These are phyloP conservation scores for Mycena venus DNA, from an alignment of 768 basidiomycete genomes.

Conservation along the genomic window DNA sequence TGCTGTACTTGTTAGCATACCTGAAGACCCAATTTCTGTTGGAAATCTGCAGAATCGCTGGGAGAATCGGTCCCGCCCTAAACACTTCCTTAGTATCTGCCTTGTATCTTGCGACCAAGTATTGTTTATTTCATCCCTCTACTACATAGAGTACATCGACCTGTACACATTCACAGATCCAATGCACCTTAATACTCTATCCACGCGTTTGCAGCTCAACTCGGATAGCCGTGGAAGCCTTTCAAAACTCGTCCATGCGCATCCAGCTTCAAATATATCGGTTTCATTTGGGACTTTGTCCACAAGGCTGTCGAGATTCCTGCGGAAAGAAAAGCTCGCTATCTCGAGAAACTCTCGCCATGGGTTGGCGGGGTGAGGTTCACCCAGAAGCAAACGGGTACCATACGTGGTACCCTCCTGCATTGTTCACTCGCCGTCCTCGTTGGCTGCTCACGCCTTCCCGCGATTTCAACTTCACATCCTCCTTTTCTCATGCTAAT, in stretches of 20 bases:
- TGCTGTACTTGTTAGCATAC: no score
- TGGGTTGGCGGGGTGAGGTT: conserved; percentile 10
- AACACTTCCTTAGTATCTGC: no score
- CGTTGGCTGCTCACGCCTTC: conserved; percentile 44
- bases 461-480: conserved; percentile 37
- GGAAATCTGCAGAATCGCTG: no score
- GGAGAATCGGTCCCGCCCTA: no score
- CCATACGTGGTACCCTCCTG: conserved; percentile 49
- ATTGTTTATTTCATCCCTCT: no score
- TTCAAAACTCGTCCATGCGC: conserved; percentile 45
- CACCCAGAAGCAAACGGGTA: conserved; percentile 37
- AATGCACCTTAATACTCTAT: conserved; percentile 13
- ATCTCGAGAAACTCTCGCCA: not conserved
- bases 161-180: no score
- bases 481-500: not conserved
- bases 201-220: conserved; percentile 32
- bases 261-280: conserved; percentile 48
- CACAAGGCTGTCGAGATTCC: conserved; percentile 48
- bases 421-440: conserved; percentile 50
- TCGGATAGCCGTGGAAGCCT: conserved; percentile 53
- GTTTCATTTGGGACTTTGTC: conserved; percentile 51
- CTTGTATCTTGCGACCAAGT: no score
- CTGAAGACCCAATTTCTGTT: no score
- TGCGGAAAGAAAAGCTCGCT: not conserved
- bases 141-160: no score